These are phyloP conservation scores for Begonia masoniana DNA, from an alignment of 306 rosid genomes.

Conservation along the genomic window DNA sequence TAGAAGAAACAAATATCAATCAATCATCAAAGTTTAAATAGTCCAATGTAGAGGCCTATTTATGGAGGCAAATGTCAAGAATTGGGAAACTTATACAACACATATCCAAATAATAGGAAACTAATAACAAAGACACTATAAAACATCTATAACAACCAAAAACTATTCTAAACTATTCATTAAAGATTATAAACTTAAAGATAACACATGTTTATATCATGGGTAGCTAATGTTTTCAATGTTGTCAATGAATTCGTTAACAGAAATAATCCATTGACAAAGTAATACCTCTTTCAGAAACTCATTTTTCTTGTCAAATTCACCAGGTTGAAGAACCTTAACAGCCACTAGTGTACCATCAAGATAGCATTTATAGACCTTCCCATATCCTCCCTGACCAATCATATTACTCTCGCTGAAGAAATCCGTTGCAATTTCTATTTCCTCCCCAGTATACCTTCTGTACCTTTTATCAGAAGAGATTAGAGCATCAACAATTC, in stretches of 20 bases:
- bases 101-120: no score
- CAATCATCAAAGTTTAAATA: no score
- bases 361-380: conserved; percentile 80
- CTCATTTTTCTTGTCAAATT: conserved; percentile 56
- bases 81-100: no score
- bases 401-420: conserved; percentile 46
- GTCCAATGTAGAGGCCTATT: no score
- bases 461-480: conserved; percentile 65
- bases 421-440: conserved; percentile 56
- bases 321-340: conserved; percentile 51
- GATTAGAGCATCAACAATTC: conserved; percentile 59
- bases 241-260: not conserved
- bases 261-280: conserved; percentile 1
- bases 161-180: no score
- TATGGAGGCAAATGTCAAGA: no score
- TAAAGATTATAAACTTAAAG: no score
- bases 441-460: conserved; percentile 64
- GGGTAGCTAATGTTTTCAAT: no score
- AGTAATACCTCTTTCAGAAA: conserved; percentile 71
- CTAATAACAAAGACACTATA: not conserved
- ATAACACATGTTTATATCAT: no score
- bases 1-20: no score
- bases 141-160: not conserved
- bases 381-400: conserved; percentile 94
- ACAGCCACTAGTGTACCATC: conserved; percentile 91